Base-by-base conservation (phyloP, 2,329 filamentous ascomycete genomes). In the Pseudocercospora pini-densiflorae region DNA sequence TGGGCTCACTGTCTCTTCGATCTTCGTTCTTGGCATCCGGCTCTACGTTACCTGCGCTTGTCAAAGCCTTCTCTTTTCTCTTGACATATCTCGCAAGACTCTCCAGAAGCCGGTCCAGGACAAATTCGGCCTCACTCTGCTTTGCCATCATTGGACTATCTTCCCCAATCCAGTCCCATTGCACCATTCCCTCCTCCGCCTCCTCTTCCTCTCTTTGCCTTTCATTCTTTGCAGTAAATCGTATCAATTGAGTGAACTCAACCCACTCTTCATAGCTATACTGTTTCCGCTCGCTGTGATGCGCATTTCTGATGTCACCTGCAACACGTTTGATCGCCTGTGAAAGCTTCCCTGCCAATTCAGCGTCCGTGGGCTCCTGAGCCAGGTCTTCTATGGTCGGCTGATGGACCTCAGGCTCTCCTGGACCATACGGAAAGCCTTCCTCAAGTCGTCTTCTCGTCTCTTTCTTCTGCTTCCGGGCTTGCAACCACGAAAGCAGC, bases 221-320 rank as follows among this genome's bases (percentile, higher is more conserved):
- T 14, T 71, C 62, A 7, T 64, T 62, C n/a, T 53, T 62, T 1
- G 75, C 73, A 2, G 81, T 81, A 70, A 89, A 89, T 1, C 86
- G 82, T 43, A 97, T 91, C 33, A 97, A 83, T 23, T 87, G 86
- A 7, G 94, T 89, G 72, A 92, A 95, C 81, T 92, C 92, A 0
- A 91, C 90, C 94, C 93, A 97, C 76, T 97, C 90, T 71, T 93
- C 88, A 69, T 93, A 97, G 0, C 82, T 84, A 76, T 97, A 97
- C 62, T 84, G 85, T 63, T 88, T 89, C 0, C 85, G 83, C 1
- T 86, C 84, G 4, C 83, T 78, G 53, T 82, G 78, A 19, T 86
- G 85, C 36, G 91, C 81, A 74, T 95, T 87, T 57, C 86, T 81
- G 16, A 54, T 54, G 23, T 54, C 49, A 24, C 49, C 49, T 1